Percentiles rank a stretch among this genome's conserved stretches.
Evolutionary conservation across 768 basidiomycete genomes (phyloP).

Genomic region (Vishniacozyma victoriae): DNA sequence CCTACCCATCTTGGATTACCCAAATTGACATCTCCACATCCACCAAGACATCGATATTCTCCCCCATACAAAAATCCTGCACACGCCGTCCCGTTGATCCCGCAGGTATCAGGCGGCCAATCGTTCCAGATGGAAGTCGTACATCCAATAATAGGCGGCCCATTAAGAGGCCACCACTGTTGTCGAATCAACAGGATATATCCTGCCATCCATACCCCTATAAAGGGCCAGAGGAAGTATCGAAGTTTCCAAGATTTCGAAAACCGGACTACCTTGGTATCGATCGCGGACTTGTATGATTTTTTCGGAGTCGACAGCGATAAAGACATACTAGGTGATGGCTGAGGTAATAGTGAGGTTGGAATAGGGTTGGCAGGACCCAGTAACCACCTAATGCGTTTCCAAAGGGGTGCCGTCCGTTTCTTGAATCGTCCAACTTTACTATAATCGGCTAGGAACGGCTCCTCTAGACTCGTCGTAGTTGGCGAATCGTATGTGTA

Average conservation of each 20-base stretch:
- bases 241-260: too few relatives aligned
- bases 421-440: too few relatives aligned
- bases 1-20: conserved; percentile 38
- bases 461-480: too few relatives aligned
- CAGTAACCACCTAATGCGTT: too few relatives aligned
- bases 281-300: too few relatives aligned
- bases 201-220: conserved; percentile 23
- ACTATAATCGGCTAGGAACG: too few relatives aligned
- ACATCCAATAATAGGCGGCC: conserved; percentile 19
- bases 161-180: conserved; percentile 23
- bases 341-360: background rate
- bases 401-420: too few relatives aligned
- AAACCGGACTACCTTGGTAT: too few relatives aligned
- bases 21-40: conserved; percentile 24
- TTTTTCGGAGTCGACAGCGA: background rate
- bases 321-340: background rate
- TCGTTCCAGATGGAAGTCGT: conserved; percentile 22
- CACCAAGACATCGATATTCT: conserved; percentile 32
- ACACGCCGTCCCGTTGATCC: conserved; percentile 26
- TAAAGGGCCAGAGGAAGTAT: conserved; percentile 5
- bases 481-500: too few relatives aligned
- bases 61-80: background rate
- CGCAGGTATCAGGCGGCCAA: conserved; percentile 38
- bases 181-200: conserved; percentile 34
- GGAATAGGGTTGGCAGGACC: background rate